A percentile compares a stretch with the other conserved stretches of the same genome.
Conservation (phyloP, 1,139 yeast species). For the Sugiyamaella xylanicola region DNA sequence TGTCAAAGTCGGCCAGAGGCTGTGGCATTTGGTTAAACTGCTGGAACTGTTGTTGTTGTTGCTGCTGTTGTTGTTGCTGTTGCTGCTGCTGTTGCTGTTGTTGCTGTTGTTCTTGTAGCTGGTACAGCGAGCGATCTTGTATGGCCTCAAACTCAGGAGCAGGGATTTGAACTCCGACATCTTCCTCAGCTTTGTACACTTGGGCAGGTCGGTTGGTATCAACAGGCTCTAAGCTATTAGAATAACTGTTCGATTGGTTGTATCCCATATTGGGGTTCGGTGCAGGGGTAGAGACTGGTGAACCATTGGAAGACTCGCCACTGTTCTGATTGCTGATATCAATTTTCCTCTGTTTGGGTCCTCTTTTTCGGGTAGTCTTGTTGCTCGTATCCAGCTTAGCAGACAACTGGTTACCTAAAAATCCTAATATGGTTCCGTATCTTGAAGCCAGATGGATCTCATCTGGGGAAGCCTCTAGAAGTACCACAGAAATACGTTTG, state of each 20-base stretch:
- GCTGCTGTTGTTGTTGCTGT: conserved; percentile 12
- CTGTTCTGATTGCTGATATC: not conserved
- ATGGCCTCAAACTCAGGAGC: conserved; percentile 10
- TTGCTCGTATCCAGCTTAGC: conserved; percentile 10
- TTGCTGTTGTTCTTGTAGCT: conserved; percentile 9
- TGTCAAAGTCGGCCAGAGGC: conserved; percentile 8
- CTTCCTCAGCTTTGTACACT: conserved; percentile 1
- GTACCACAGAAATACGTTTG: conserved; percentile 70
- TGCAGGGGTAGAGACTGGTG: not conserved
- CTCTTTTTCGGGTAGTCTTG: conserved; percentile 7
- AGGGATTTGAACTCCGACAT: not conserved
- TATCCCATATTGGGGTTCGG: not conserved
- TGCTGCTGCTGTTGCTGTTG: conserved; percentile 18
- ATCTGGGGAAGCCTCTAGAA: conserved; percentile 86
- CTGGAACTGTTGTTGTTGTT: conserved; percentile 22
- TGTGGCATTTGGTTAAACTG: conserved; percentile 12
- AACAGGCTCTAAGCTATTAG: not conserved
- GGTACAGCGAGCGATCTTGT: conserved; percentile 4
- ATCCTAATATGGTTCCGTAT: conserved; percentile 78
- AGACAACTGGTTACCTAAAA: conserved; percentile 70
- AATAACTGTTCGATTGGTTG: not conserved
- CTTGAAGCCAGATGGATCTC: conserved; percentile 81
- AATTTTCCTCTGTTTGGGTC: not conserved
- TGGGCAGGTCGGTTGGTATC: not conserved
- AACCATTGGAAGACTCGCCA: not conserved